Evolutionary conservation across 495 filamentous ascomycete genomes (phyloP), one percentile per base, ranked within the genome.

Genomic region (Tricharina praecox): DNA sequence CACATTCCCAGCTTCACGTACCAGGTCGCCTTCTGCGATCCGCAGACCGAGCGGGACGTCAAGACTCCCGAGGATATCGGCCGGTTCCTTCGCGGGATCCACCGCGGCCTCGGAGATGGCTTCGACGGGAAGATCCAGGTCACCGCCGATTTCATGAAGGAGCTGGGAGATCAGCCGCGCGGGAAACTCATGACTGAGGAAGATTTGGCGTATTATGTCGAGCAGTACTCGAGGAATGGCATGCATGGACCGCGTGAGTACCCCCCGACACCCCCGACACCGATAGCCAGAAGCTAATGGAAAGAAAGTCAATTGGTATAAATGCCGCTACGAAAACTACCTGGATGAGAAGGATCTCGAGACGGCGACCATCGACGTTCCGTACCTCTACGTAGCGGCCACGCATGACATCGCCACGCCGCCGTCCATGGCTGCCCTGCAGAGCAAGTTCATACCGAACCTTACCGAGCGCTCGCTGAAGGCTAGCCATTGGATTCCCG

Each of bases 201-300:
- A 70, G 78, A 88, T 55, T 60, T 85, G 43, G 78, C 85, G 37
- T 84, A 74, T 63, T 94, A 93, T 61, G 73, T 73, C 13, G 65
- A 73, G 28, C 67, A 84, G 63, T 92, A 73, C 60, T 64, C 66
- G 10, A 69, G 74, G n/a, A 68, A 77, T 51, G 87, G 86, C 0
- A 56, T 95, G 45, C 72, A 77, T 52, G 83, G 82, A 2, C 79
- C 82, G 16, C 67, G 80, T 75, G 81, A 59, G 69, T 60, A 32
- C 20, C 20, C 46, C 15, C 20, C 7, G 11, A 10, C 20, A 46
- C 13, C 28, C 13, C 28, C 7, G 7, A 32, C 7, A 13, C 5
- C 5, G 13, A 32, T 5, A 32, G 13, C 28, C 5, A 32, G 13
- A 32, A 32, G 13, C 28, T 5, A 32, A 32, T 5, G 7, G 28